Evolutionary conservation across 1,284 basidiomycete species (phyloP).

Genomic region (Trametes pubescens): DNA sequence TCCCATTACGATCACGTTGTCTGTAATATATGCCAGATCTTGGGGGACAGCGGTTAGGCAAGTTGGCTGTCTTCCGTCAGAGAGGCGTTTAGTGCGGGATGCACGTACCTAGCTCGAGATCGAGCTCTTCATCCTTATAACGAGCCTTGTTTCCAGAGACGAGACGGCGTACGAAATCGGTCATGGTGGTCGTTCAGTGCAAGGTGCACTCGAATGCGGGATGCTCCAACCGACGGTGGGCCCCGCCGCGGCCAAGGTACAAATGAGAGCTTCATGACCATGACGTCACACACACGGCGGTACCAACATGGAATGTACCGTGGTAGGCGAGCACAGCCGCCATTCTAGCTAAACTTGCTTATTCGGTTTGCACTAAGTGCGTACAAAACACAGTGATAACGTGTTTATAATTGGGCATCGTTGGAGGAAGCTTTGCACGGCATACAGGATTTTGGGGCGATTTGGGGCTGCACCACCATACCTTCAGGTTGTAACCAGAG

Average conservation of each 20-base stretch:
- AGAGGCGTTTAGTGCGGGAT: neutral
- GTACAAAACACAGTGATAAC: too few species aligned
- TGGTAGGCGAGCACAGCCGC: slow-evolving; percentile 1
- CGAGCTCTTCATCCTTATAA: slow-evolving; percentile 73
- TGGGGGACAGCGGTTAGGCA: neutral
- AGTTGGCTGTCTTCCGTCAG: too few species aligned
- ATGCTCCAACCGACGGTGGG: neutral
- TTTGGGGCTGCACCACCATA: too few species aligned
- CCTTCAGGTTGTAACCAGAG: too few species aligned
- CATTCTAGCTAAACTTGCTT: neutral
- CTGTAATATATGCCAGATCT: slow-evolving; percentile 88
- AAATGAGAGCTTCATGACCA: neutral
- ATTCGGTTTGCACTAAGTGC: neutral
- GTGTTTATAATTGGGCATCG: too few species aligned
- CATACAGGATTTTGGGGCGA: too few species aligned
- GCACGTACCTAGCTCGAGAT: slow-evolving; percentile 69
- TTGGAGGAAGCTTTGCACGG: too few species aligned
- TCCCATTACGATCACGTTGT: slow-evolving; percentile 88
- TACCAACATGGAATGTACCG: slow-evolving; percentile 9
- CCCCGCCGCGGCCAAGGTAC: neutral
- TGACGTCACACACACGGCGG: neutral
- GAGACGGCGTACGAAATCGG: slow-evolving; percentile 67
- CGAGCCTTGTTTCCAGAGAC: slow-evolving; percentile 84
- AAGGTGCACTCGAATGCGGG: neutral
- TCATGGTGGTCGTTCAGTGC: slow-evolving; percentile 48